Evolutionary conservation across 2,329 filamentous ascomycete genomes (phyloP).

Genomic region (Pseudocercospora fuligena): DNA sequence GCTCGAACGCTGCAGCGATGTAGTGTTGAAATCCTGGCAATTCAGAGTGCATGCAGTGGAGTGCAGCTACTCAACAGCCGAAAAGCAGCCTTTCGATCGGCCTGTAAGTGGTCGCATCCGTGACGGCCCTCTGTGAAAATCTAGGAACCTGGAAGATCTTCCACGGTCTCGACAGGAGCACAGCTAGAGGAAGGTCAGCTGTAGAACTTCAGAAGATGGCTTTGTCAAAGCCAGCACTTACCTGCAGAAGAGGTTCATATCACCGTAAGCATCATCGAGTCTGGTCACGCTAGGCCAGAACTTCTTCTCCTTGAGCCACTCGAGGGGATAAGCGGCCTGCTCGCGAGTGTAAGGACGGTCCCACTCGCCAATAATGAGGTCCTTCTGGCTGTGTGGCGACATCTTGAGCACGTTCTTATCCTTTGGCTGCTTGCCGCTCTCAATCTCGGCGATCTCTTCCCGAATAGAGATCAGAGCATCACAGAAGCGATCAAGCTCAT

Average conservation of each 20-base stretch:
- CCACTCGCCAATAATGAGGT: conserved; percentile 79
- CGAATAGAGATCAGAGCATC: conserved; percentile 88
- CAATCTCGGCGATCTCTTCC: conserved; percentile 80
- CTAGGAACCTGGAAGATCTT: conserved; percentile 34
- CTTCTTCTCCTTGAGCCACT: conserved; percentile 89
- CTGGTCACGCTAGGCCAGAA: conserved; percentile 92
- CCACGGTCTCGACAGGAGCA: conserved; percentile 72
- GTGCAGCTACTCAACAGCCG: neutral
- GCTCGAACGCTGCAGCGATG: conserved; percentile 33
- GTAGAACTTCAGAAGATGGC: neutral
- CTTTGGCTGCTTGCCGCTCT: conserved; percentile 75
- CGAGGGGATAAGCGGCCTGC: conserved; percentile 83
- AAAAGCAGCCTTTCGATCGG: neutral
- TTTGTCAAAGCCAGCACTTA: conserved; percentile 23
- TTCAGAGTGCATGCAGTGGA: neutral
- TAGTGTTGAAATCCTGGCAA: conserved; percentile 26
- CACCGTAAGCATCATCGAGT: conserved; percentile 87
- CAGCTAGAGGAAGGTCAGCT: conserved; percentile 53
- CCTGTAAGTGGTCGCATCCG: neutral
- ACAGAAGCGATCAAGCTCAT: conserved; percentile 91
- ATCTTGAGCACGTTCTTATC: conserved; percentile 87
- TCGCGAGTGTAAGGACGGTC: conserved; percentile 79
- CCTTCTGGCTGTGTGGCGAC: conserved; percentile 82
- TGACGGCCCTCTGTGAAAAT: conserved; percentile 7
- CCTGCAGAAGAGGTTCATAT: conserved; percentile 92